Conservation (phyloP, 129 eudicot genomes). For the Chrysanthemum lavandulifolium region DNA sequence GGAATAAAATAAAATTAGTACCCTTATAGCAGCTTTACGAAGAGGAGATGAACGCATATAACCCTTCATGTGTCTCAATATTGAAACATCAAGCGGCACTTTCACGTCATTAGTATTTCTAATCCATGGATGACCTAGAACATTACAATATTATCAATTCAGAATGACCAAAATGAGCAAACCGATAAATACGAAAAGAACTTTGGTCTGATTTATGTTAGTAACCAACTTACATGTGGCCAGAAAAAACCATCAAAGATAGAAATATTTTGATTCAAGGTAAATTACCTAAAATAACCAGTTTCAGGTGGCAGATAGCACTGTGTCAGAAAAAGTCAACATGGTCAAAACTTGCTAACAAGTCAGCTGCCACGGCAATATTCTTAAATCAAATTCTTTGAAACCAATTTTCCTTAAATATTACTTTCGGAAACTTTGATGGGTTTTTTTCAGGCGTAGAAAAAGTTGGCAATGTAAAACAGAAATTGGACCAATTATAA, state of each 20-base stretch:
- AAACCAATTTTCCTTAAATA: neutral
- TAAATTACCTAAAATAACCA: neutral
- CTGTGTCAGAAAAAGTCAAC: neutral
- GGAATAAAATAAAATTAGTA: slow-evolving; percentile 16
- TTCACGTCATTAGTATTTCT: slow-evolving; percentile 47
- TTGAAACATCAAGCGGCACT: slow-evolving; percentile 66
- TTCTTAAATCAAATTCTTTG: neutral
- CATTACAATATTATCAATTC: slow-evolving; percentile 3
- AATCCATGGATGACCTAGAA: slow-evolving; percentile 93
- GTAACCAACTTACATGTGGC: neutral
- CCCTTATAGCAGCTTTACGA: slow-evolving; percentile 83
- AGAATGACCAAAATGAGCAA: slow-evolving; percentile 1
- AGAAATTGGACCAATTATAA: neutral
- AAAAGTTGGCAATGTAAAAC: neutral
- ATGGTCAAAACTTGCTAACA: neutral
- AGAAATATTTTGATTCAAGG: neutral
- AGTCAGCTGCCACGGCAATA: neutral
- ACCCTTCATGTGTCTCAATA: slow-evolving; percentile 72
- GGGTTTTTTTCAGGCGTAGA: neutral
- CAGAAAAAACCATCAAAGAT: neutral
- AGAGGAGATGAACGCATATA: slow-evolving; percentile 92
- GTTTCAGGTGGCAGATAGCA: neutral
- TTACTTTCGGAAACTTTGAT: neutral
- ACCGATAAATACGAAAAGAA: neutral
- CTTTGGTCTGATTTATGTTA: neutral